These are phyloP conservation scores for Beta corolliflora DNA, from an alignment of 179 eudicot genomes.

Conservation along the genomic window DNA sequence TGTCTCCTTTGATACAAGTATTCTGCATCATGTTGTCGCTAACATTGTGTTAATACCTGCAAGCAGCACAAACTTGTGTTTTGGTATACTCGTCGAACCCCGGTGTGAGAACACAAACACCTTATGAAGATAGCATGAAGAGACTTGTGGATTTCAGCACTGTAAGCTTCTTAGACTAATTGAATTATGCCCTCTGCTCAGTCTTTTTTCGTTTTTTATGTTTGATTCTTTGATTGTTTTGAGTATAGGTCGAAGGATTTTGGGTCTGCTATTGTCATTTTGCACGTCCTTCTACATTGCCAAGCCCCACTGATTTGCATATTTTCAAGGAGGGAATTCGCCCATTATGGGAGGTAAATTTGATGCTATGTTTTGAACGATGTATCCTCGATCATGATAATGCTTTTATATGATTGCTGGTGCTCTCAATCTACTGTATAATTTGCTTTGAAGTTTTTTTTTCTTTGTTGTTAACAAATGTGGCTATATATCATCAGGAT, in stretches of 20 bases:
- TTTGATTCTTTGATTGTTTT: slow-evolving; percentile 13
- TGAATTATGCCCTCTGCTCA: not conserved
- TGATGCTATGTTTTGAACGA: slow-evolving; percentile 1
- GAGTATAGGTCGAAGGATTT: slow-evolving; percentile 80
- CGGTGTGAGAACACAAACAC: slow-evolving; percentile 78
- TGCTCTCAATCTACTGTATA: not conserved
- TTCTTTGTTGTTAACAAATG: slow-evolving; percentile 7
- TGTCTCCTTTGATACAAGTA: not conserved
- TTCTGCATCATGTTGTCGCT: not conserved
- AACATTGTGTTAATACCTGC: not conserved
- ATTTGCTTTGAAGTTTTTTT: not conserved
- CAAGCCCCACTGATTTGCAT: slow-evolving; percentile 95
- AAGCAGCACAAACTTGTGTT: slow-evolving; percentile 80
- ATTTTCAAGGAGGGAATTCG: slow-evolving; percentile 97
- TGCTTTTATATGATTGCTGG: not conserved
- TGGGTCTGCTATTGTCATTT: slow-evolving; percentile 96
- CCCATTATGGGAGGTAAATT: slow-evolving; percentile 90
- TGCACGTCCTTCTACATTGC: slow-evolving; percentile 83
- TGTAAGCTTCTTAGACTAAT: slow-evolving; percentile 39
- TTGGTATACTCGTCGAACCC: slow-evolving; percentile 95
- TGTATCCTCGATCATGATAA: not conserved
- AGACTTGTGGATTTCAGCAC: slow-evolving; percentile 88
- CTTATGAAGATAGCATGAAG: slow-evolving; percentile 94
- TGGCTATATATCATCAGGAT: slow-evolving; percentile 52
- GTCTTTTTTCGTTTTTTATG: not conserved